Evolutionary conservation across 2,329 filamentous ascomycete genomes (phyloP).

Genomic region (Sclerotiophoma versabilis): DNA sequence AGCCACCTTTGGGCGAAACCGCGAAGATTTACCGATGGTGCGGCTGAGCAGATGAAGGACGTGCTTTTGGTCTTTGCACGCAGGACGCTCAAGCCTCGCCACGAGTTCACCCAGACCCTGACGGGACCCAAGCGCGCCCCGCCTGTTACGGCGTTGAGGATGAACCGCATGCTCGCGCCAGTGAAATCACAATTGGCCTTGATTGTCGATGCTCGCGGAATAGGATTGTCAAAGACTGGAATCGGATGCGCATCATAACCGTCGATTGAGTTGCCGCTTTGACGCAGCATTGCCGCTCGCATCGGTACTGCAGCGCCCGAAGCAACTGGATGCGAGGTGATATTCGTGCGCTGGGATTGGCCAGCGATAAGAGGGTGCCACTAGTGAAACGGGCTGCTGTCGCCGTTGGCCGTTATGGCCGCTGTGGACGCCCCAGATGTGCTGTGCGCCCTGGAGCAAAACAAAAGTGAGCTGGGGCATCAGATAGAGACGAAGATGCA

Average conservation of each 20-base stretch:
- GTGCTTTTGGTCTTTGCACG: neutral
- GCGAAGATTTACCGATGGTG: constrained; percentile 8
- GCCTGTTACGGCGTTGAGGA: neutral
- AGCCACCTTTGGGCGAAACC: constrained; percentile 5
- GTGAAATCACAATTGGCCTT: neutral
- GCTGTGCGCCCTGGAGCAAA: neutral
- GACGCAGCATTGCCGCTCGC: constrained; percentile 13
- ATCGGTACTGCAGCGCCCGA: constrained; percentile 14
- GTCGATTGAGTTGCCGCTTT: constrained; percentile 8
- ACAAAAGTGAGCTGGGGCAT: neutral
- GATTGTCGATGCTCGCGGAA: constrained; percentile 5
- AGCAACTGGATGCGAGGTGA: constrained; percentile 12
- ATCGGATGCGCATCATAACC: neutral
- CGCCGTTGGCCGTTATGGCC: constrained; percentile 9
- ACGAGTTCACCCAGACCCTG: constrained; percentile 9
- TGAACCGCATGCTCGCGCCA: neutral
- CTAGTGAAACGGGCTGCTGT: constrained; percentile 9
- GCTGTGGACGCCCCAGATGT: neutral
- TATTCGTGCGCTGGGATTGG: constrained; percentile 29
- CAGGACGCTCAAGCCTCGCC: neutral
- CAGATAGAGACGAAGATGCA: neutral
- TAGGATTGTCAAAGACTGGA: neutral
- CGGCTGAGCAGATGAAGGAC: neutral
- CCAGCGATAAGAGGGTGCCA: constrained; percentile 31
- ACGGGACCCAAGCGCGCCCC: constrained; percentile 1